phyloP scores from a whole-genome alignment of 2,329 filamentous ascomycete genomes.

The Aplosporella prunicola region DNA sequence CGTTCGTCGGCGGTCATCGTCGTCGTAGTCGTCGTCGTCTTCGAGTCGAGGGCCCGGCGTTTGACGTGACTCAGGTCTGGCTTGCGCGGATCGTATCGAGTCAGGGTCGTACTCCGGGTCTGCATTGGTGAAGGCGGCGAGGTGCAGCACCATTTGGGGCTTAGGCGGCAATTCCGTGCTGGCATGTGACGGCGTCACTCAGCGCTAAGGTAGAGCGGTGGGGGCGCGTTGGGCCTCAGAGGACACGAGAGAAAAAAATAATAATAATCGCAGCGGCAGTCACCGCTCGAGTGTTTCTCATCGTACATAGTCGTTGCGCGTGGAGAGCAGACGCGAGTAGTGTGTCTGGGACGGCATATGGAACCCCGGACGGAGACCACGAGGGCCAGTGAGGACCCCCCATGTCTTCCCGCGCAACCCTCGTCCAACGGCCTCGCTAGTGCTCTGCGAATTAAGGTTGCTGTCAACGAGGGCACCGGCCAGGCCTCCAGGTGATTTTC shows the following conservation, averaged over 20 bases:
- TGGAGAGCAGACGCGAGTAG: too few species aligned
- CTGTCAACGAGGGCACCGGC: constrained; percentile 8
- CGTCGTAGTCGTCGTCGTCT: too few species aligned
- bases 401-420: constrained; percentile 9
- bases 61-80: too few species aligned
- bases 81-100: too few species aligned
- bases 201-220: not conserved
- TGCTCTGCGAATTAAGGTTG: constrained; percentile 11
- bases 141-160: too few species aligned
- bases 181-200: constrained; percentile 2
- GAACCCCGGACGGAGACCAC: constrained; percentile 7
- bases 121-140: too few species aligned
- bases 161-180: too few species aligned
- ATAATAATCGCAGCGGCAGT: not conserved
- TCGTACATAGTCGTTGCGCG: not conserved
- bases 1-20: constrained; percentile 2
- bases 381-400: constrained; percentile 6
- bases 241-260: too few species aligned
- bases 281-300: not conserved
- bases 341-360: too few species aligned
- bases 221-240: too few species aligned
- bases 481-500: constrained; percentile 11
- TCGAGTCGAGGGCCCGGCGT: too few species aligned
- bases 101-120: too few species aligned
- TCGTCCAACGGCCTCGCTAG: constrained; percentile 9